Base-by-base conservation (phyloP, 2,329 filamentous ascomycete genomes). In the Nothophoma quercina region DNA sequence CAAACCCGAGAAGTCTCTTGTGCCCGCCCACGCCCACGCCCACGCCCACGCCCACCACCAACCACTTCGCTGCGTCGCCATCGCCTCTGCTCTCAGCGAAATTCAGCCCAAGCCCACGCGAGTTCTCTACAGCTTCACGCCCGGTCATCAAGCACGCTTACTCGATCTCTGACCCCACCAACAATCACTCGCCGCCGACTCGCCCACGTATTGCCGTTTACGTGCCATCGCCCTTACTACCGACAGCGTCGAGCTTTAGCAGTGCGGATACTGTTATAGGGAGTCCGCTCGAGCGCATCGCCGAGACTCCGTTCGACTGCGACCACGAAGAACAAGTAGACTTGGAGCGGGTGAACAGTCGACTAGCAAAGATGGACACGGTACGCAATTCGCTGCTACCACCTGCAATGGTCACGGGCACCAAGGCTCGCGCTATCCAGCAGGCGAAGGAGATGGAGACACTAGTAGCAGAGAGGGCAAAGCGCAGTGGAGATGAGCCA, bases 371-470 rank as follows among this genome's bases (percentile, higher is more conserved):
- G 9, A 74, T 74, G 70, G 70, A 73, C 36, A 54, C 63, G n/a
- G 33, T 64, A 29, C 60, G 65, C 13, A 33, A 38, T 4, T 55
- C 51, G 23, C 55, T 69, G 29, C 64, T 70, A 48, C 68, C 65
- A 28, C 67, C 69, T 35, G 61, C 59, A 21, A 62, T 58, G 54
- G 61, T 56, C 16, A 55, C 48, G 46, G 71, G 70, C 62, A 83
- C 80, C 54, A 85, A 83, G 67, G 78, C 81, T 59, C 85, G 85
- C 67, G 85, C 86, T 43, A 75, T 87, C 25, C 83, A 89, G 68
- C 88, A 90, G 81, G 88, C 88, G 25, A 82, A 82, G 61, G 85
- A 88, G 62, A 89, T 89, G 86, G 85, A 89, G 71, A 78, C 80
- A 38, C 75, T 82, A 2, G 85, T 90, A 22, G 77, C 83, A 39